Conservation (phyloP, 441 rosid species). For the Erysimum pusillum region DNA sequence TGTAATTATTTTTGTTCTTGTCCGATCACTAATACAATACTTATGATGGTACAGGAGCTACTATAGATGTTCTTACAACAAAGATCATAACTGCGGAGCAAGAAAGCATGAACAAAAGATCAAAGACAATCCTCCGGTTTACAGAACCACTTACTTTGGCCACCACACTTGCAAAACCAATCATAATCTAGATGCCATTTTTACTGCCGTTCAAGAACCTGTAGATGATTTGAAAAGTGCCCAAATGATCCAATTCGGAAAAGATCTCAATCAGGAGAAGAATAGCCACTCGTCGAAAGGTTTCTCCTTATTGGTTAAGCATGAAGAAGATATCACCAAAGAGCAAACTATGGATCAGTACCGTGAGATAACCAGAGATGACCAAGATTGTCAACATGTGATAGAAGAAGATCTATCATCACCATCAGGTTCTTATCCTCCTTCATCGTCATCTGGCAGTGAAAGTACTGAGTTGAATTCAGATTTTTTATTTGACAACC, state of each 20-base stretch:
- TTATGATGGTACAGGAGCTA: slow-evolving; percentile 37
- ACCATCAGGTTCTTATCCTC: slow-evolving; percentile 33
- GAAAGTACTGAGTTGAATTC: slow-evolving; percentile 17
- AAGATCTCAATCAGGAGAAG: slow-evolving; percentile 7
- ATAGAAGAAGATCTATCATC: slow-evolving; percentile 24
- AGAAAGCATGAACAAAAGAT: slow-evolving; percentile 45
- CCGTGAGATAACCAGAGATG: slow-evolving; percentile 24
- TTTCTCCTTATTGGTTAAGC: slow-evolving; percentile 12
- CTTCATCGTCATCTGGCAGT: slow-evolving; percentile 26
- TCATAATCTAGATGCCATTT: slow-evolving; percentile 12
- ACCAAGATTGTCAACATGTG: slow-evolving; percentile 31
- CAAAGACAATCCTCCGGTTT: slow-evolving; percentile 49
- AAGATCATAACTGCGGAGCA: slow-evolving; percentile 43
- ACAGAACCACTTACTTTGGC: slow-evolving; percentile 48
- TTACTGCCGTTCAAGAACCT: not conserved
- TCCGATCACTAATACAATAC: slow-evolving; percentile 4
- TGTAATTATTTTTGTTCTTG: not conserved
- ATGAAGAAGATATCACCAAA: not conserved
- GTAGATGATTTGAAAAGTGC: slow-evolving; percentile 26
- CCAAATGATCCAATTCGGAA: slow-evolving; percentile 38
- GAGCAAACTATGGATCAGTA: slow-evolving; percentile 16
- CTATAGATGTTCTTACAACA: slow-evolving; percentile 47
- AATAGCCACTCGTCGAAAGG: not conserved
- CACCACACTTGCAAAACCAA: slow-evolving; percentile 41
- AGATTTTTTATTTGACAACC: slow-evolving; percentile 22